A percentile compares a stretch with the other conserved stretches of the same genome.
phyloP scores from a whole-genome alignment of 1,284 basidiomycete species.

The Malassezia psittaci region DNA sequence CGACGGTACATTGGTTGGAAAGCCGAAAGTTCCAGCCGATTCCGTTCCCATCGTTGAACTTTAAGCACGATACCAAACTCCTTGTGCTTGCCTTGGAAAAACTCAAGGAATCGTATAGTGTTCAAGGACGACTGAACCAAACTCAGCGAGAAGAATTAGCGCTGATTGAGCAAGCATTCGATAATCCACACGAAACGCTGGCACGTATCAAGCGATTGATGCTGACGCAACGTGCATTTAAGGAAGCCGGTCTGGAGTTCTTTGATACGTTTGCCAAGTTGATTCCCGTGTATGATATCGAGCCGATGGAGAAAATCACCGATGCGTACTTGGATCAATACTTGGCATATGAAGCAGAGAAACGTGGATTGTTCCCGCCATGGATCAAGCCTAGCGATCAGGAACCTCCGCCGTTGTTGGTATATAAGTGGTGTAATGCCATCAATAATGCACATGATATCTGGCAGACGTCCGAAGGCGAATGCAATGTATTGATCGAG shows the following conservation, averaged over 20 bases:
- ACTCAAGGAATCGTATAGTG: constrained; percentile 46
- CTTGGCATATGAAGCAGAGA: constrained; percentile 46
- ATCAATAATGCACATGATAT: constrained; percentile 46
- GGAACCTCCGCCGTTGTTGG: constrained; percentile 45
- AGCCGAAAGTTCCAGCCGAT: constrained; percentile 46
- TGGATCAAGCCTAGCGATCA: constrained; percentile 48
- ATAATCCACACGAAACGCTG: constrained; percentile 47
- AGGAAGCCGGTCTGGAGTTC: constrained; percentile 46
- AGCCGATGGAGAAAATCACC: constrained; percentile 48
- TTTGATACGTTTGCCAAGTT: constrained; percentile 46
- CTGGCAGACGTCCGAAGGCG: constrained; percentile 45
- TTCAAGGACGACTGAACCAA: constrained; percentile 46
- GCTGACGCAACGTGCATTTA: constrained; percentile 47
- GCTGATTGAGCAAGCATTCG: constrained; percentile 47
- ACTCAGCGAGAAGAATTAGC: constrained; percentile 47
- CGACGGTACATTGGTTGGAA: constrained; percentile 48
- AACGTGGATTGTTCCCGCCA: constrained; percentile 47
- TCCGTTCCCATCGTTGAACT: constrained; percentile 47
- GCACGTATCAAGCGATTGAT: constrained; percentile 47
- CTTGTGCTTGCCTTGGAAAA: constrained; percentile 44
- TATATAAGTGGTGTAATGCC: constrained; percentile 48
- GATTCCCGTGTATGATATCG: constrained; percentile 46
- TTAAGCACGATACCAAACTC: constrained; percentile 47
- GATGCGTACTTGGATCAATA: constrained; percentile 48
- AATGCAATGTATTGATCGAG: constrained; percentile 47